Base-by-base conservation (phyloP, 257 asterid species). In the Perilla frutescens region DNA sequence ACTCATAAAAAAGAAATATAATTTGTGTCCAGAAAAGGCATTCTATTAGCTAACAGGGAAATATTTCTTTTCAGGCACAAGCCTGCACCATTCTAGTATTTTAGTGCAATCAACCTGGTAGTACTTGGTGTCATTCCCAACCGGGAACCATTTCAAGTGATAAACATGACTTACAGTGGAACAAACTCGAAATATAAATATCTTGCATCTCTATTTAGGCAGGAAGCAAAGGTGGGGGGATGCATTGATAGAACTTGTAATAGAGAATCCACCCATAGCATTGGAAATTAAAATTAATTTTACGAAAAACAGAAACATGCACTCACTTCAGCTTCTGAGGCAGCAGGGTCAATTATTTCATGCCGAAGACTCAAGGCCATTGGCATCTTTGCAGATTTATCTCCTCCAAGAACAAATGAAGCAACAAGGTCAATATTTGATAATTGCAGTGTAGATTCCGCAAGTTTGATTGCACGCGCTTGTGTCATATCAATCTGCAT, bases 361-460 rank as follows among this genome's bases (percentile, higher is more conserved):
- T 80, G 80, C 69, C 82, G 88, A 64, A 92, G 91, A 80, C 80
- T 82, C 34, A 80, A 78, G 58, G 94, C 84, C 62, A 84, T 88
- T 15, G 96, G 93, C 95, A 84, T 85, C 68, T 86, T 79, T 54
- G 85, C 44, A 72, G 96, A 87, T 79, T 85, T 95, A 72, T 81
- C 92, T 71, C 94, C 95, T 76, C 87, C 85, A 70, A 92, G 86
- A 77, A 92, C 82, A 79, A 77, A 90, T 41, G 90, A 78, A 62
- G 87, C 74, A 48, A 80, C 97, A 63, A 89, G 87, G 77, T 92
- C 97, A 72, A 95, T 70, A 82, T 95, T 95, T 62, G 99, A 92
- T 76, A 92, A 67, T 72, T 74, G 91, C 73, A 95, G 79, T 62
- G 96, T 81, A 69, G 98, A 89, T 68, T 89, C 94, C 40, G 88